Conservation (phyloP, 2,329 filamentous ascomycete genomes). For the Colletotrichum sp. region DNA sequence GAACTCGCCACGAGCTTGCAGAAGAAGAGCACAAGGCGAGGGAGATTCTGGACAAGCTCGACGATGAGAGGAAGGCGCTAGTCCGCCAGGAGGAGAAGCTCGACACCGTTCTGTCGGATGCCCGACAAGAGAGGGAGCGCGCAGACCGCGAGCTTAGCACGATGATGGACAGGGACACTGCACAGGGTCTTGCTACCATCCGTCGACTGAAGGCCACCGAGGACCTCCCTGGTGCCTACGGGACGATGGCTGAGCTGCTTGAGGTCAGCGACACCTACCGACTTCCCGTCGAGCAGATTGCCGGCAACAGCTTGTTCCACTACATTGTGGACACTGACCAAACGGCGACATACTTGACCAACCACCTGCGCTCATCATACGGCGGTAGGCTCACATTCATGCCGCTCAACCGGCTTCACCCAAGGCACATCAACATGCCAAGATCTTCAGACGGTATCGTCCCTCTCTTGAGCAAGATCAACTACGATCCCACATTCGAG, state of each 20-base stretch:
- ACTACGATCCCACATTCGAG: conserved; percentile 78
- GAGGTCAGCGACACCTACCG: conserved; percentile 85
- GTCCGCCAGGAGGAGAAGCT: conserved; percentile 90
- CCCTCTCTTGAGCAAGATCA: conserved; percentile 83
- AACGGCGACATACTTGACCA: conserved; percentile 82
- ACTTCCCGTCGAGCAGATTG: conserved; percentile 89
- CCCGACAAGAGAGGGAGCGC: conserved; percentile 76
- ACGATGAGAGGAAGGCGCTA: conserved; percentile 86
- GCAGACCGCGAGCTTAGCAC: conserved; percentile 80
- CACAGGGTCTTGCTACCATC: conserved; percentile 85
- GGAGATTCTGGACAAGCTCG: conserved; percentile 77
- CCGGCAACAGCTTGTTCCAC: conserved; percentile 91
- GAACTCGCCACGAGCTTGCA: conserved; percentile 73
- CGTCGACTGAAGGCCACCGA: conserved; percentile 80
- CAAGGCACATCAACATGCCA: conserved; percentile 76
- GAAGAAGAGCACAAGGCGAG: conserved; percentile 79
- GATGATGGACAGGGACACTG: conserved; percentile 89
- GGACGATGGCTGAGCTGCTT: conserved; percentile 91
- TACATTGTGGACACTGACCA: conserved; percentile 93
- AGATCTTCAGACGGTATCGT: conserved; percentile 74
- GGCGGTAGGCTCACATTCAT: conserved; percentile 93
- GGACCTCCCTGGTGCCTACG: conserved; percentile 85
- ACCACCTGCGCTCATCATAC: conserved; percentile 77
- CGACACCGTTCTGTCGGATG: conserved; percentile 76
- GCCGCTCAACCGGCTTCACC: conserved; percentile 82